Conservation (phyloP, 169 alveolate species). For the Cryptosporidium baileyi region DNA sequence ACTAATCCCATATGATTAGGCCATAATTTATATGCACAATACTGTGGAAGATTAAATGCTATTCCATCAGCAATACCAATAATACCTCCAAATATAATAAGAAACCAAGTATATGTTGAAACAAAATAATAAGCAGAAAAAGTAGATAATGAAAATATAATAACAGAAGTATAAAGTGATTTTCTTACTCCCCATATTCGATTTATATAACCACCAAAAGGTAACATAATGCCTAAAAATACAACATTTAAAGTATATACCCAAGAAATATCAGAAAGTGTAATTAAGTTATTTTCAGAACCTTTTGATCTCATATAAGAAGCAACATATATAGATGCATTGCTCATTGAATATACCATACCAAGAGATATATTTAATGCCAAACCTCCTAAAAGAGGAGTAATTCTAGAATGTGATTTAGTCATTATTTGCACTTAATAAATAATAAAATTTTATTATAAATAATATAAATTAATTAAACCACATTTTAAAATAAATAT, state of each 20-base stretch:
- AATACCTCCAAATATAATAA: conserved; percentile 29
- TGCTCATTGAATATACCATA: conserved; percentile 63
- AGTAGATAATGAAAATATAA: neutral
- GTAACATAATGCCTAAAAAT: conserved; percentile 37
- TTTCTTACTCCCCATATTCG: neutral
- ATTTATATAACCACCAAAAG: conserved; percentile 55
- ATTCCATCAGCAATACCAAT: conserved; percentile 65
- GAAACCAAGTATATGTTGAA: conserved; percentile 30
- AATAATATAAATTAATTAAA: no score
- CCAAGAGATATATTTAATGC: conserved; percentile 44
- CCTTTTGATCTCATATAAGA: conserved; percentile 32
- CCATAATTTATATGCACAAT: conserved; percentile 32
- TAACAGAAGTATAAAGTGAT: conserved; percentile 17
- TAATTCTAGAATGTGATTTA: neutral
- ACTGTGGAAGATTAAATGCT: conserved; percentile 55
- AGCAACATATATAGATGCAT: conserved; percentile 55
- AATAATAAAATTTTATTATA: no score
- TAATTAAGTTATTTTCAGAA: neutral
- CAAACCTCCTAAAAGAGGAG: conserved; percentile 42
- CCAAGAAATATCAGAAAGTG: conserved; percentile 61
- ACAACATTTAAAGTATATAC: conserved; percentile 45
- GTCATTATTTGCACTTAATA: neutral
- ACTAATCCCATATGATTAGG: conserved; percentile 46
- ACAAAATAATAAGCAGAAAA: conserved; percentile 34
- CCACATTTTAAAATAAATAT: no score